Percentiles rank a stretch among this genome's conserved stretches.
Conservation (phyloP, 257 asterid genomes). For the Lantana camara region DNA sequence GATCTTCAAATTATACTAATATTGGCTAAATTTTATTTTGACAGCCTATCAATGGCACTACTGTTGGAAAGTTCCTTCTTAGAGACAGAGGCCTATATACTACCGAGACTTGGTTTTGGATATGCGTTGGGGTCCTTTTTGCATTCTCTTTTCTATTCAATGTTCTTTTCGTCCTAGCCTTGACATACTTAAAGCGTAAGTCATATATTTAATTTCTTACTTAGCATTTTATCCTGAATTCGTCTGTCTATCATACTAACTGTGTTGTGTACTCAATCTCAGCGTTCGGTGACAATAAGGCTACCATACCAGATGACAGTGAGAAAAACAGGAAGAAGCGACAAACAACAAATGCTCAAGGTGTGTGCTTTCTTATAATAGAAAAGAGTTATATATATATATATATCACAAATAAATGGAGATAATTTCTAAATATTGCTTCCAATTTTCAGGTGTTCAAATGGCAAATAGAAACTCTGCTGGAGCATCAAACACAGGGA, state of each 20-base stretch:
- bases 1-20: conserved; percentile 3
- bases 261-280: conserved; percentile 18
- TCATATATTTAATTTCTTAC: not conserved
- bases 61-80: conserved; percentile 64
- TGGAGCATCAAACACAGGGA: conserved; percentile 45
- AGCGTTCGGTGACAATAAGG: conserved; percentile 56
- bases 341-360: conserved; percentile 30
- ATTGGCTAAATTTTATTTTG: not conserved
- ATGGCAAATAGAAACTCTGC: conserved; percentile 37
- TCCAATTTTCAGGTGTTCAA: conserved; percentile 37
- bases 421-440: not conserved
- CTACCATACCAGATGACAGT: conserved; percentile 37
- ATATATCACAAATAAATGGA: not conserved
- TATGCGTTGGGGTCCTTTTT: conserved; percentile 48
- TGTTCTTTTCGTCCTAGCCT: conserved; percentile 47
- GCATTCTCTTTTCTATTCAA: conserved; percentile 60
- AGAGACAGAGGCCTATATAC: conserved; percentile 54
- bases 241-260: not conserved
- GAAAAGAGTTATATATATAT: not conserved
- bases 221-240: not conserved
- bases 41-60: conserved; percentile 55
- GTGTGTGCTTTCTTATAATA: conserved; percentile 30
- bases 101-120: conserved; percentile 55
- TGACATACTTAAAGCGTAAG: conserved; percentile 62
- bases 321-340: conserved; percentile 29